These are phyloP conservation scores for Carex littledalei DNA, from an alignment of 176 grass and related monocot species.

Conservation along the genomic window DNA sequence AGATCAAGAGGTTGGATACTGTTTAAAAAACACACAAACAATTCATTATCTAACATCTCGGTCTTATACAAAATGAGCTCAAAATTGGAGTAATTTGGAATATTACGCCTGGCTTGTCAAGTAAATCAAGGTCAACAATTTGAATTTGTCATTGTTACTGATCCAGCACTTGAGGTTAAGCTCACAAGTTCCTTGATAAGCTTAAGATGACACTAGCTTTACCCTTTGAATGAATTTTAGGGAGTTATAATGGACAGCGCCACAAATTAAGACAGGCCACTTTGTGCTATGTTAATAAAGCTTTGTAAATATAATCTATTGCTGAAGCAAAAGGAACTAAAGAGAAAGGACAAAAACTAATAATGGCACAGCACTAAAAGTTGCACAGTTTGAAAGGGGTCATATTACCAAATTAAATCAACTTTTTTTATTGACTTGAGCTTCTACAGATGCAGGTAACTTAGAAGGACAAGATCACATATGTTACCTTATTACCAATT, in stretches of 20 bases:
- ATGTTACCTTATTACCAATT: neutral
- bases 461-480: neutral
- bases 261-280: neutral
- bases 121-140: neutral
- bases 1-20: neutral
- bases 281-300: neutral
- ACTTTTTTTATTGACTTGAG: neutral
- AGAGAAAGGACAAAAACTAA: neutral
- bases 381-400: neutral
- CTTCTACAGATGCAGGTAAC: neutral
- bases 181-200: neutral
- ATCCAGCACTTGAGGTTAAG: neutral
- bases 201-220: neutral
- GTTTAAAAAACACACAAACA: neutral
- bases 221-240: neutral
- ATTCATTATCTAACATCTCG: neutral
- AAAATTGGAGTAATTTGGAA: neutral
- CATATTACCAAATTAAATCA: neutral
- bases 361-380: neutral
- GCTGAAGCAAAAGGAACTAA: neutral
- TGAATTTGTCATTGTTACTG: neutral
- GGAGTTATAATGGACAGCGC: neutral
- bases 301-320: neutral
- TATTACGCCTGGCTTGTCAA: neutral
- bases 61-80: neutral